phyloP scores from a whole-genome alignment of 176 grass and related monocot species.

The Aegilops longissima region DNA sequence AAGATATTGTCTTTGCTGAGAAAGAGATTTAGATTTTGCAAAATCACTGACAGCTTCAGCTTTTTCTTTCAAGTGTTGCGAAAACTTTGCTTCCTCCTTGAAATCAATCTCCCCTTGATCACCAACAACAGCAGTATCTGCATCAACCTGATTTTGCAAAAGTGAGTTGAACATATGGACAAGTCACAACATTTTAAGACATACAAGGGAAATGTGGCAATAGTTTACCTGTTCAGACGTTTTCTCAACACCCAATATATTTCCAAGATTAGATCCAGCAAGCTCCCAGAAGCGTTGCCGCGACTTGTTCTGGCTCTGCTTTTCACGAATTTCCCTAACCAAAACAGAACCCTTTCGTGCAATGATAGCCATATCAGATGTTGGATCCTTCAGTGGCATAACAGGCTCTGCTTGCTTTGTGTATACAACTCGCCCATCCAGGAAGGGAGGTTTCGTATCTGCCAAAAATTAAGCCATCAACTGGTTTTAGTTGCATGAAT shows the following conservation, averaged over 20 bases:
- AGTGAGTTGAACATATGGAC: not conserved
- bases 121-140: slow-evolving; percentile 91
- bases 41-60: slow-evolving; percentile 97
- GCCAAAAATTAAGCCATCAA: slow-evolving; percentile 16
- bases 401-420: slow-evolving; percentile 99
- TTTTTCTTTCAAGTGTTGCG: slow-evolving; percentile 87
- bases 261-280: slow-evolving; percentile 95
- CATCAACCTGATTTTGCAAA: slow-evolving; percentile 70
- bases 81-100: slow-evolving; percentile 95
- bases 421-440: slow-evolving; percentile 93
- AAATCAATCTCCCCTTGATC: slow-evolving; percentile 98
- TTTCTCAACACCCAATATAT: slow-evolving; percentile 98
- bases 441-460: slow-evolving; percentile 96
- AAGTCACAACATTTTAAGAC: not conserved
- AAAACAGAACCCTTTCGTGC: slow-evolving; percentile 87
- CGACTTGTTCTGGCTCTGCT: slow-evolving; percentile 97
- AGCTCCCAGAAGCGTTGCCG: slow-evolving; percentile 98
- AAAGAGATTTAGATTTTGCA: slow-evolving; percentile 91
- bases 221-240: slow-evolving; percentile 75
- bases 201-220: not conserved
- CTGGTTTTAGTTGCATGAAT: slow-evolving; percentile 17
- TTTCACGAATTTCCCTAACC: slow-evolving; percentile 96
- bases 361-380: slow-evolving; percentile 99
- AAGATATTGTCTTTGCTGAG: slow-evolving; percentile 97
- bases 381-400: slow-evolving; percentile 95